Evolutionary conservation across 805 yeast species (phyloP).

Genomic region (Teunomyces tritomae): DNA sequence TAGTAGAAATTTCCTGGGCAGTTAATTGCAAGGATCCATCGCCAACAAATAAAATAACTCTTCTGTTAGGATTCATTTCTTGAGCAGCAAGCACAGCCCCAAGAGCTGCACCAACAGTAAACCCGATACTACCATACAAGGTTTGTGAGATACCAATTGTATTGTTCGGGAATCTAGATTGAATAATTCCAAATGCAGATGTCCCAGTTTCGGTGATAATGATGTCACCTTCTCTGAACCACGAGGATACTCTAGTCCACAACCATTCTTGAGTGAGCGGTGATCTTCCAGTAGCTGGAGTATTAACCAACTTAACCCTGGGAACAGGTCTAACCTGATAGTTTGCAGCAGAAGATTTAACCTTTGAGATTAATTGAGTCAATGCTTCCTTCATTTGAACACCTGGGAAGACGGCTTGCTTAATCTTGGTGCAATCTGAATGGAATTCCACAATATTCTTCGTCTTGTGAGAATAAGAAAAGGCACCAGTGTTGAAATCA

Average conservation of each 20-base stretch:
- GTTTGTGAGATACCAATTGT: slow-evolving; percentile 70
- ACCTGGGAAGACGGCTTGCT: slow-evolving; percentile 67
- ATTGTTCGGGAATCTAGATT: slow-evolving; percentile 60
- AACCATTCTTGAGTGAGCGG: slow-evolving; percentile 59
- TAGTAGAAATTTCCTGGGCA: slow-evolving; percentile 69
- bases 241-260: slow-evolving; percentile 62
- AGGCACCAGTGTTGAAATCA: slow-evolving; percentile 89
- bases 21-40: slow-evolving; percentile 77
- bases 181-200: slow-evolving; percentile 68
- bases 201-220: slow-evolving; percentile 74
- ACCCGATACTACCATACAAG: slow-evolving; percentile 76
- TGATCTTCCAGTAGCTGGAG: slow-evolving; percentile 34
- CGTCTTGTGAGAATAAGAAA: slow-evolving; percentile 72
- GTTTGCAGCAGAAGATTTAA: slow-evolving; percentile 37
- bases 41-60: slow-evolving; percentile 69
- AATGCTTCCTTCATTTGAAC: slow-evolving; percentile 61
- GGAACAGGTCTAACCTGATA: slow-evolving; percentile 52
- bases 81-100: slow-evolving; percentile 71
- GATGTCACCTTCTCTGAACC: slow-evolving; percentile 65
- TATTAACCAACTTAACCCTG: slow-evolving; percentile 42
- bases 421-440: slow-evolving; percentile 70
- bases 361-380: slow-evolving; percentile 29
- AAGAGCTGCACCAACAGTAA: slow-evolving; percentile 61
- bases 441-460: slow-evolving; percentile 76
- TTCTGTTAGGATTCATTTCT: slow-evolving; percentile 57